Percentiles rank a stretch among this genome's conserved stretches.
Evolutionary conservation across 768 basidiomycete genomes (phyloP).

Genomic region (Termitomyces sp.): DNA sequence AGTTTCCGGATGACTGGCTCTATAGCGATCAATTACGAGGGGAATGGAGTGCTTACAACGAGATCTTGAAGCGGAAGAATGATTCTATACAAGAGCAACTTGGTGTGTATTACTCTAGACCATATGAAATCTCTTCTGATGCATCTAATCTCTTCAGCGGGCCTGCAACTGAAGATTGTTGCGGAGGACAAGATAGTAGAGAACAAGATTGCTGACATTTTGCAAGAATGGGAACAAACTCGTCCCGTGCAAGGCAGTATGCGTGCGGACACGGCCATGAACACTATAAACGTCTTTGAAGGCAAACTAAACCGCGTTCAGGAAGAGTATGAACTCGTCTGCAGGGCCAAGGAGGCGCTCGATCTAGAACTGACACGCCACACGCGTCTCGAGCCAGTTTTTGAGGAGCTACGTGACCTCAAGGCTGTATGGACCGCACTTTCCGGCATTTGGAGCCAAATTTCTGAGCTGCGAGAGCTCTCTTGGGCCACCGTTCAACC

Average conservation of each 20-base stretch:
- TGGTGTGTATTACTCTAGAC: conserved; percentile 45
- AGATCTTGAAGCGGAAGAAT: conserved; percentile 96
- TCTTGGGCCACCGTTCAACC: conserved; percentile 92
- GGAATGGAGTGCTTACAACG: conserved; percentile 98
- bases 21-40: conserved; percentile 96
- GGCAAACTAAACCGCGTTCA: conserved; percentile 83
- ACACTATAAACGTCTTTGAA: conserved; percentile 93
- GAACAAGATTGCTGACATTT: conserved; percentile 89
- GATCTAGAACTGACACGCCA: conserved; percentile 89
- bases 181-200: conserved; percentile 98
- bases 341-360: conserved; percentile 94
- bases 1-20: conserved; percentile 96
- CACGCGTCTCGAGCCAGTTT: conserved; percentile 88
- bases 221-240: conserved; percentile 92
- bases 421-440: conserved; percentile 99
- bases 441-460: conserved; percentile 94
- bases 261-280: conserved; percentile 95
- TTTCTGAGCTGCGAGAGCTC: conserved; percentile 83
- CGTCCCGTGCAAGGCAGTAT: conserved; percentile 96
- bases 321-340: conserved; percentile 94
- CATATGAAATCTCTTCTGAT: not conserved
- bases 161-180: conserved; percentile 98
- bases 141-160: conserved; percentile 47
- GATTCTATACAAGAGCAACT: conserved; percentile 98
- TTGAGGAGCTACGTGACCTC: conserved; percentile 92